Evolutionary conservation across 1,284 basidiomycete genomes (phyloP).

Genomic region (Leccinum pachyderme): DNA sequence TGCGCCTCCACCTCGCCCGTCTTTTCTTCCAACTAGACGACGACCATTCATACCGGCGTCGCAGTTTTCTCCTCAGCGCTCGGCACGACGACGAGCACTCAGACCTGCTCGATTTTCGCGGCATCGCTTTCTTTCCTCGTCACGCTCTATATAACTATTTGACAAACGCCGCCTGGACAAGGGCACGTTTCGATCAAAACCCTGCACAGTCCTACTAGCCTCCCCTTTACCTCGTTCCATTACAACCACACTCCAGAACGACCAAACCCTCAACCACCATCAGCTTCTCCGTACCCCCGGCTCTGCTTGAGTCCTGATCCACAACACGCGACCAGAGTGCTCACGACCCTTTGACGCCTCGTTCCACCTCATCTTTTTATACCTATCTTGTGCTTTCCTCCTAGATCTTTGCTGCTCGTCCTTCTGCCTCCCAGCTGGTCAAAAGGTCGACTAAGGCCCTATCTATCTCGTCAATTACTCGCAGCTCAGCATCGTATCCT

Average conservation of each 20-base stretch:
- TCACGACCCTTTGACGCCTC: conserved; percentile 49
- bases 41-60: conserved; percentile 13
- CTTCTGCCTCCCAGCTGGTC: conserved; percentile 31
- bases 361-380: conserved; percentile 52
- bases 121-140: conserved; percentile 14
- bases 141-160: conserved; percentile 36
- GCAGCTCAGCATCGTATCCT: conserved; percentile 41
- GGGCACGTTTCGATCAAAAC: conserved; percentile 74
- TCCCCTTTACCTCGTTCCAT: conserved; percentile 56
- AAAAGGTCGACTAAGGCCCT: conserved; percentile 38
- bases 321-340: conserved; percentile 41
- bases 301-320: conserved; percentile 35
- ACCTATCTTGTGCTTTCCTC: conserved; percentile 50
- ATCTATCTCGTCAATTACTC: conserved; percentile 47
- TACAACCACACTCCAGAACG: conserved; percentile 42
- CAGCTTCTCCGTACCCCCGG: conserved; percentile 29
- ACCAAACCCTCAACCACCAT: conserved; percentile 39
- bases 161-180: conserved; percentile 45
- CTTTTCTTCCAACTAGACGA: conserved; percentile 22
- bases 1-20: conserved; percentile 18
- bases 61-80: conserved; percentile 8
- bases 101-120: conserved; percentile 26
- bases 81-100: conserved; percentile 13
- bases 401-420: conserved; percentile 41
- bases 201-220: conserved; percentile 56